Base-by-base conservation (phyloP, 768 basidiomycete species). In the Tulasnella sp. region DNA sequence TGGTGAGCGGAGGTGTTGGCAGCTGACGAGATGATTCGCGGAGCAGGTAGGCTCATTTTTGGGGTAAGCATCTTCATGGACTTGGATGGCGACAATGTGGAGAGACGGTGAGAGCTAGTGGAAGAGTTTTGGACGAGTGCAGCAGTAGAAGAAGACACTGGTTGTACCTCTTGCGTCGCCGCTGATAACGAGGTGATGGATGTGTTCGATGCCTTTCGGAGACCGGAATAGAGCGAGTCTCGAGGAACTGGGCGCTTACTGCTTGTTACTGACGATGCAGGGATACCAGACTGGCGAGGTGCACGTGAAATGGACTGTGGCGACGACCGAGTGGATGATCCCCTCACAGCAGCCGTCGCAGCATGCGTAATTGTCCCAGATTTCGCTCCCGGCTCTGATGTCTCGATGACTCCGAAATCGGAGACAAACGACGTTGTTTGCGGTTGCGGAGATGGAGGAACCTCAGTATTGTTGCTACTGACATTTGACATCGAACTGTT, bases 321-420 rank as follows among this genome's bases (percentile, higher is more conserved):
- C 19, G 62, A 63, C 25, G 60, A 43, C 17, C 53, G 52, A 19
- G 53, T 42, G 11, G 49, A 49, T 3, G 61, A 25, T 12, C 29
- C 54, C 8, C 57, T 30, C 7, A 49, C 49, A 5, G 57, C 19
- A 12, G 61, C 17, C 9, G 55, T 42, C 2, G 49, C 43, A 22
- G 42, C 15, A n/a, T 58, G 22, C 15, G 34, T 38, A 15, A 38
- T 38, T 8, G 24, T 41, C 34, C 59, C 50, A 25, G 25, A 21
- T 29, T 60, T 63, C 24, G 31, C 25, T 10, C 59, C 48, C 12
- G 72, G 74, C 51, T 83, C 82, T 4, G 76, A 73, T 63, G 73
- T 75, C 62, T 90, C 87, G 54, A 91, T 74, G 17, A 92, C 81
- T 30, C 90, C 89, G 66, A 92, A 92, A 69, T 92, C 90, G 64